Evolutionary conservation across 805 yeast species (phyloP).

Genomic region (Wickerhamomyces canadensis): DNA sequence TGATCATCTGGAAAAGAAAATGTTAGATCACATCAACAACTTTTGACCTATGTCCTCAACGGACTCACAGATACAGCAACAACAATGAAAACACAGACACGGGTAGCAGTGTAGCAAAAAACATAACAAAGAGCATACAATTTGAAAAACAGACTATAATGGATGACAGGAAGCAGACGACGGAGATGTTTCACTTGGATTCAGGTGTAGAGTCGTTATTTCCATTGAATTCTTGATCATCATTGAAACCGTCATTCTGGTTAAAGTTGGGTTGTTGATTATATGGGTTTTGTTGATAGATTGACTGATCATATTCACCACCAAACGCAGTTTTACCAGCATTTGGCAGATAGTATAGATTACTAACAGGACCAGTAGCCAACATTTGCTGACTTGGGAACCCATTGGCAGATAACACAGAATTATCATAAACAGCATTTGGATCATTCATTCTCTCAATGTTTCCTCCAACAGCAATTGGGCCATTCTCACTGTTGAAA

Average conservation of each 20-base stretch:
- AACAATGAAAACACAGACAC: too few species aligned
- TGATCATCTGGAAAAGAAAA: too few species aligned
- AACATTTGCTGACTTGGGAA: conserved; percentile 1
- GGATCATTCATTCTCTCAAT: background rate
- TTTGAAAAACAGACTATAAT: too few species aligned
- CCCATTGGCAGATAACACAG: background rate
- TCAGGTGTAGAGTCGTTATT: background rate
- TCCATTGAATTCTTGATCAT: background rate
- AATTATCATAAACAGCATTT: background rate
- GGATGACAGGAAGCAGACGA: too few species aligned
- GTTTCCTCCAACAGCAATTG: too few species aligned
- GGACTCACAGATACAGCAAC: too few species aligned
- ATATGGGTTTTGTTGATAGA: conserved; percentile 8
- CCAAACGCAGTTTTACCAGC: conserved; percentile 7
- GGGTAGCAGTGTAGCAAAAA: too few species aligned
- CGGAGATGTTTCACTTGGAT: background rate
- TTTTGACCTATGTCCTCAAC: too few species aligned
- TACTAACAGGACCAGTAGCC: conserved; percentile 12
- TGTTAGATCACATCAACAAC: too few species aligned
- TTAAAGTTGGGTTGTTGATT: conserved; percentile 1
- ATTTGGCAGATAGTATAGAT: conserved; percentile 16
- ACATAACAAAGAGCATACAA: too few species aligned
- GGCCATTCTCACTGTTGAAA: too few species aligned
- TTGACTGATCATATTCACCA: conserved; percentile 5
- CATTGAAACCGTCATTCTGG: conserved; percentile 1